phyloP scores from a whole-genome alignment of 2,329 filamentous ascomycete species.

The Basipetospora sp. region DNA sequence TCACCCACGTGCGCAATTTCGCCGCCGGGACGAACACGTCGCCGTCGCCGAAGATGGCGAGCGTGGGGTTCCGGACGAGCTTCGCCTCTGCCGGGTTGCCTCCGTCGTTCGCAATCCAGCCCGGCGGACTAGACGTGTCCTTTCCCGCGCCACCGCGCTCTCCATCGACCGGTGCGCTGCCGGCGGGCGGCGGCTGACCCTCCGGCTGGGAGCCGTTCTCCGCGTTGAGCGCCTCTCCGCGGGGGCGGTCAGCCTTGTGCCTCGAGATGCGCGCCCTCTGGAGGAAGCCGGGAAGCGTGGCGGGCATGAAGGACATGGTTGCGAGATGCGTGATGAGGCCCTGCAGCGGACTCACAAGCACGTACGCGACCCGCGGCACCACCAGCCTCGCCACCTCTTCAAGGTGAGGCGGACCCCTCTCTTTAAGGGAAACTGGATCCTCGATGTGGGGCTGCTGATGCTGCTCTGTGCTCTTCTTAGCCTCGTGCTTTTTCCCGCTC shows the following conservation, averaged over 20 bases:
- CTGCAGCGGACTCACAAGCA: constrained; percentile 55
- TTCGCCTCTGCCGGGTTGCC: constrained; percentile 32
- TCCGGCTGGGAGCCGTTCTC: constrained; percentile 1
- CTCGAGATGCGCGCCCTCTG: too few relatives aligned
- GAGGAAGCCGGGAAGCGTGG: constrained; percentile 8
- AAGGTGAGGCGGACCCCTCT: not conserved
- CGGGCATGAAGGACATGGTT: constrained; percentile 41
- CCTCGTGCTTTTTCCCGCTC: constrained; percentile 3
- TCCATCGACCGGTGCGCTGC: constrained; percentile 9
- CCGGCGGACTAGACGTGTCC: too few relatives aligned
- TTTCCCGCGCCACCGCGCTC: too few relatives aligned
- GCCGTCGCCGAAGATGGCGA: constrained; percentile 60
- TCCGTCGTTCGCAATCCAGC: too few relatives aligned
- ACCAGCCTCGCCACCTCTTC: constrained; percentile 20
- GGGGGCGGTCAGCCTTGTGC: too few relatives aligned
- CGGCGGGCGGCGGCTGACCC: too few relatives aligned
- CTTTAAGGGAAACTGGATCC: constrained; percentile 5
- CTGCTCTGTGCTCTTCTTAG: not conserved
- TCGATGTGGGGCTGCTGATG: not conserved
- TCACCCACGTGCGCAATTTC: constrained; percentile 53
- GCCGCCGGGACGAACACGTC: constrained; percentile 58
- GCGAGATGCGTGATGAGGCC: constrained; percentile 45
- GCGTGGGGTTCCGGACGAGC: constrained; percentile 41
- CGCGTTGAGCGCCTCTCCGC: constrained; percentile 7
- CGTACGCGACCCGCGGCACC: constrained; percentile 33